Percentiles rank a stretch among this genome's conserved stretches.
Evolutionary conservation across 1,139 yeast genomes (phyloP).

Genomic region (Geotrichum reessii): DNA sequence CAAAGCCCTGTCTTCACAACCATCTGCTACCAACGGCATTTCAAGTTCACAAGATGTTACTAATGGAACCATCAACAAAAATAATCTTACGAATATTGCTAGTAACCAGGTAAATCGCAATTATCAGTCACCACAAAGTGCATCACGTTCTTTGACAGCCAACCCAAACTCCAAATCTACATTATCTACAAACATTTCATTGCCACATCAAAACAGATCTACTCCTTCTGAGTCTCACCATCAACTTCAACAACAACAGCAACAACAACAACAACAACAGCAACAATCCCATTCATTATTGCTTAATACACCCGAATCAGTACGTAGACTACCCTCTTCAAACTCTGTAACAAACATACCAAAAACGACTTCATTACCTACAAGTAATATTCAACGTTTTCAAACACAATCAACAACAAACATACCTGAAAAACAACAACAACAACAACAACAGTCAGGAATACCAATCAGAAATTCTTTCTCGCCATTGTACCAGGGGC

Average conservation of each 20-base stretch:
- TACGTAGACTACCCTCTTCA: too few relatives aligned
- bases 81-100: neutral
- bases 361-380: too few relatives aligned
- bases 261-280: too few relatives aligned
- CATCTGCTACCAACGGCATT: neutral
- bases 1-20: neutral
- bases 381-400: too few relatives aligned
- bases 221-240: neutral
- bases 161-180: neutral
- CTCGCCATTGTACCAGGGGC: neutral
- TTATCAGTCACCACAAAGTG: neutral
- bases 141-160: neutral
- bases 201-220: neutral
- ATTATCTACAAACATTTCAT: neutral
- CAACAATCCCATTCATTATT: too few relatives aligned
- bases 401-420: too few relatives aligned
- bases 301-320: too few relatives aligned
- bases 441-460: neutral
- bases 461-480: neutral
- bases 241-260: too few relatives aligned
- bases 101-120: neutral
- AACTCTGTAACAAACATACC: too few relatives aligned
- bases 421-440: neutral
- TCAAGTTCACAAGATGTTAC: neutral
- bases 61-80: neutral